Evolutionary conservation across 306 rosid species (phyloP), one percentile per base, ranked within the genome.

Genomic region (Adenanthera pavonina): DNA sequence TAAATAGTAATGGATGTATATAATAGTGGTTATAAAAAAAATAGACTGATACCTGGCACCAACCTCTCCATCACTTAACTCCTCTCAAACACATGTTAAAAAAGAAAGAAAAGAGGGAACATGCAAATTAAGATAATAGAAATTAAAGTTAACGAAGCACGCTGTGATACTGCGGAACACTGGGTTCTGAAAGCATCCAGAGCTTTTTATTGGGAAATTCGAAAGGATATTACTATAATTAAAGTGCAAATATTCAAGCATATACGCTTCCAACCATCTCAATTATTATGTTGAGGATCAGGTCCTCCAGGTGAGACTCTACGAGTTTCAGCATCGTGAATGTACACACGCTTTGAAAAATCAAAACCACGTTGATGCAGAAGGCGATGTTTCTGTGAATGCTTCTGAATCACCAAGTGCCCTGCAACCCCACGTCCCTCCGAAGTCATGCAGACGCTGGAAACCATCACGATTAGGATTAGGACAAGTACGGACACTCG

Each of bases 261-360:
- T 59, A n/a, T 36, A 60, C 8, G 65, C 13, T 7, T 33, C 8
- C 5, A 5, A 61, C 33, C 1, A 25, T 60, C 6, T 61, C 56
- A 46, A 4, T 38, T 16, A 77, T 69, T 46, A 12, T 90, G 94
- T 57, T 79, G 87, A 79, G 83, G 88, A 81, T 90, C 90, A n/a
- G 92, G 92, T 57, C 92, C 94, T 44, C 89, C 94, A 0, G 90
- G 92, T 16, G 88, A 83, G 52, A 78, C 46, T 75, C 90, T 83
- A 84, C 86, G 9, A 25, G 5, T 56, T 14, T 80, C 25, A 19
- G 14, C 16, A 56, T 14, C 68, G 44, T 41, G 43, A 71, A 78
- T 43, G 38, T 64, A 75, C 10, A 36, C 69, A 53, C 80, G 76
- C 13, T 80, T 80, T 48, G 88, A 54, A 69, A 25, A 5, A 61